Percentiles rank a stretch among this genome's conserved stretches.
Evolutionary conservation across 169 alveolate species (phyloP).

Genomic region (Eimeria praecox): DNA sequence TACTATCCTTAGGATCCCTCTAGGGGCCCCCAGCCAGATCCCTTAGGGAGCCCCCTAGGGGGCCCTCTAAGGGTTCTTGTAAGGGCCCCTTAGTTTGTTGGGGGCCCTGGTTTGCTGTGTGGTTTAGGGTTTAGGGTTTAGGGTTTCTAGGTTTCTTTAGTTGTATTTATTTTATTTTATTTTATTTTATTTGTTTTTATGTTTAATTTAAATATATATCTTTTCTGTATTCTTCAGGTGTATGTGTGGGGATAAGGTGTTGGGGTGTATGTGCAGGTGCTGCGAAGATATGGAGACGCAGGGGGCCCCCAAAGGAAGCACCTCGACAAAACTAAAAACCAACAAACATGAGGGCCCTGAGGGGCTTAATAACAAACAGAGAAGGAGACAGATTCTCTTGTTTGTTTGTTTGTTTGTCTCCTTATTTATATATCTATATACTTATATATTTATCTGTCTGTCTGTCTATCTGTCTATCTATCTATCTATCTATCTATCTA

Average conservation of each 20-base stretch:
- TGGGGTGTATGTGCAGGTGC: conserved; percentile 57
- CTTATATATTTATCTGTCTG: background rate
- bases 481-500: too few species aligned
- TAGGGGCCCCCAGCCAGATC: background rate
- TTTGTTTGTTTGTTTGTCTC: too few species aligned
- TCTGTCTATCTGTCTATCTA: background rate
- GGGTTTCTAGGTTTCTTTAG: background rate
- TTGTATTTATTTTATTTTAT: background rate
- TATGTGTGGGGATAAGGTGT: too few species aligned
- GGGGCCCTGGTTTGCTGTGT: background rate
- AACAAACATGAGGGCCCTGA: background rate
- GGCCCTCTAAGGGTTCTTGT: too few species aligned
- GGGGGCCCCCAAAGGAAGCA: conserved; percentile 31
- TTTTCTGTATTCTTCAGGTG: too few species aligned
- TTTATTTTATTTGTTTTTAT: background rate
- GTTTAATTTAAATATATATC: too few species aligned
- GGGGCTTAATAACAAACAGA: background rate
- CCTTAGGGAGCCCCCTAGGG: too few species aligned
- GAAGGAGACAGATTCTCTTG: too few species aligned
- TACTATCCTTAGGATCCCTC: too few species aligned
- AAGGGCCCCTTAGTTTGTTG: background rate
- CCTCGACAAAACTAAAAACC: conserved; percentile 3
- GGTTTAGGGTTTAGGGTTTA: background rate
- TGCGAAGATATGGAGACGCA: conserved; percentile 57
- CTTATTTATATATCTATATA: too few species aligned